phyloP scores from a whole-genome alignment of 208 protist genomes.

The Leishmania lainsoni region DNA sequence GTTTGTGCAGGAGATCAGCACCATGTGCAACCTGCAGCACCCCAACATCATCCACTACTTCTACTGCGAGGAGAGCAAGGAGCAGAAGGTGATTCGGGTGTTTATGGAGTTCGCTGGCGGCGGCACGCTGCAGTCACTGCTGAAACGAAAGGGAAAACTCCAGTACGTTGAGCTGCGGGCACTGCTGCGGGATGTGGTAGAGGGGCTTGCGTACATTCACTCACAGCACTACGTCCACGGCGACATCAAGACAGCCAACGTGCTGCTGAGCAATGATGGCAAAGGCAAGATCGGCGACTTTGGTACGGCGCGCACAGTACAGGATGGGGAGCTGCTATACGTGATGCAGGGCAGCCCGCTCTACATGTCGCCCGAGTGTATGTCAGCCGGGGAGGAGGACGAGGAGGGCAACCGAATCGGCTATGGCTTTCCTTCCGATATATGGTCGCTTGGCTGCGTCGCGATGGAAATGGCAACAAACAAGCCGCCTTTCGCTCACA shows the following conservation, averaged over 20 bases:
- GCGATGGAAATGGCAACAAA: slow-evolving; percentile 89
- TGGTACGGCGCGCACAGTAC: slow-evolving; percentile 78
- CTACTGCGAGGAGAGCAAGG: slow-evolving; percentile 84
- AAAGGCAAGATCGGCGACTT: slow-evolving; percentile 93
- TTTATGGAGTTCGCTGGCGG: slow-evolving; percentile 93
- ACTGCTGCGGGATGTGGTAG: slow-evolving; percentile 72
- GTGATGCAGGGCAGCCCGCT: slow-evolving; percentile 88
- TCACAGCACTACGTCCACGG: slow-evolving; percentile 88
- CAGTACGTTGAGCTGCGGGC: slow-evolving; percentile 66
- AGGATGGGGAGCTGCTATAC: slow-evolving; percentile 66
- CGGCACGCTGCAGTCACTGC: slow-evolving; percentile 72
- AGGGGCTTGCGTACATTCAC: slow-evolving; percentile 93
- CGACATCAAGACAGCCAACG: slow-evolving; percentile 94
- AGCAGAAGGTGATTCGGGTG: slow-evolving; percentile 70
- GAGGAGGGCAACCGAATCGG: slow-evolving; percentile 73
- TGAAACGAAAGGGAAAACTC: slow-evolving; percentile 63
- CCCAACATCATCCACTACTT: slow-evolving; percentile 95
- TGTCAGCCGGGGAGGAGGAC: slow-evolving; percentile 75
- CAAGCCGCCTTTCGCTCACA: slow-evolving; percentile 85
- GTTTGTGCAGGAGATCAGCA: slow-evolving; percentile 83
- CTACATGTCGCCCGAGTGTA: slow-evolving; percentile 92
- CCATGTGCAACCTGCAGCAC: slow-evolving; percentile 92
- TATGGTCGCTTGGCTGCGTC: slow-evolving; percentile 90
- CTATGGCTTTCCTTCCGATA: slow-evolving; percentile 84
- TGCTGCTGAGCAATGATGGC: slow-evolving; percentile 81